Conservation (phyloP, 768 basidiomycete species). For the Rhodotorula kratochvilovae region DNA sequence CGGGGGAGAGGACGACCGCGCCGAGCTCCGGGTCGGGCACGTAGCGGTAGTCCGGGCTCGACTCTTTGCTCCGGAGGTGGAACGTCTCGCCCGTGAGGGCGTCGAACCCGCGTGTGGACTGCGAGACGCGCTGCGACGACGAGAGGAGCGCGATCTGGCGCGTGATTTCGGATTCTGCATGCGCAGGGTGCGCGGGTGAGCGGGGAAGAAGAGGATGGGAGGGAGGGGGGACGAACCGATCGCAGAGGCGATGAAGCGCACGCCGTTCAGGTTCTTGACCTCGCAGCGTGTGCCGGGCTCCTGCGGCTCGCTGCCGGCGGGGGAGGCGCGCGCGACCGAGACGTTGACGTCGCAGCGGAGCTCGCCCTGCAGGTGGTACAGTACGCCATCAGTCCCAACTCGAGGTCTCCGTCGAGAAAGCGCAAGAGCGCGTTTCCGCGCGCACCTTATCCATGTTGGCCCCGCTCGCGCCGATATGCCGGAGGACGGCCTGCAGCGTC, state of each 20-base stretch:
- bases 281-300: slow-evolving; percentile 73
- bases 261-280: slow-evolving; percentile 92
- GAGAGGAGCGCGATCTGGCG: slow-evolving; percentile 66
- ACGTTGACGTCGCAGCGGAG: slow-evolving; percentile 93
- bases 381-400: no score
- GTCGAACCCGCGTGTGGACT: slow-evolving; percentile 89
- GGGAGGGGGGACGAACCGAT: slow-evolving; percentile 58
- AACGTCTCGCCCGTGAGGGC: slow-evolving; percentile 76
- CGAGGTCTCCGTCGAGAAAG: no score
- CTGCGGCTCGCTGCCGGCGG: slow-evolving; percentile 44
- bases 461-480: slow-evolving; percentile 80
- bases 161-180: slow-evolving; percentile 68
- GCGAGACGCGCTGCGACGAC: slow-evolving; percentile 54
- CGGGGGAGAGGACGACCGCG: slow-evolving; percentile 53
- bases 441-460: slow-evolving; percentile 93
- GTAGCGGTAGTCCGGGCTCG: slow-evolving; percentile 89
- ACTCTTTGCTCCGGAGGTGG: slow-evolving; percentile 79
- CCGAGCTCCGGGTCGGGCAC: slow-evolving; percentile 97
- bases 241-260: slow-evolving; percentile 75
- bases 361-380: slow-evolving; percentile 63
- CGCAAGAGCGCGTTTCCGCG: neutral
- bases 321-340: slow-evolving; percentile 61
- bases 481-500: slow-evolving; percentile 70
- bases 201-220: neutral
- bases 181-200: neutral